phyloP scores from a whole-genome alignment of 345 rosid species.

The Gossypium raimondii region DNA sequence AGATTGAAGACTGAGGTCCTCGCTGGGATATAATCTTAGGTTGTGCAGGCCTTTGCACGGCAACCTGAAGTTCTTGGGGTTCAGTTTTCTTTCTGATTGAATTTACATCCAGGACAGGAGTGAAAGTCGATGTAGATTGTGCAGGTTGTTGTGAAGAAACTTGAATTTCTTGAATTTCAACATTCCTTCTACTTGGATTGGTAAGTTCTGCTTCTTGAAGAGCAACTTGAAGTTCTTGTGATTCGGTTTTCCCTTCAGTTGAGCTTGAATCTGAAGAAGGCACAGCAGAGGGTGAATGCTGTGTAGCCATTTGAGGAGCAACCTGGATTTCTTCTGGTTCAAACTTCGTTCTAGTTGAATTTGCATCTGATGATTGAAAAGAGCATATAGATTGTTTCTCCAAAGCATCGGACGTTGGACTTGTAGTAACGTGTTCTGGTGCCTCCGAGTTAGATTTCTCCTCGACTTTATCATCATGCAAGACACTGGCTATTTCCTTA shows the following conservation, averaged over 20 bases:
- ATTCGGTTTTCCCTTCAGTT: background rate
- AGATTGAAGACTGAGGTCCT: conserved; percentile 32
- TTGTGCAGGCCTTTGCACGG: conserved; percentile 45
- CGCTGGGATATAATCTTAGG: conserved; percentile 58
- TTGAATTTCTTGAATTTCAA: background rate
- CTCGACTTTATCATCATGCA: conserved; percentile 38
- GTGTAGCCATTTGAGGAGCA: background rate
- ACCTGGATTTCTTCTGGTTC: background rate
- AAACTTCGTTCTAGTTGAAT: background rate
- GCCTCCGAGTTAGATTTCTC: conserved; percentile 34
- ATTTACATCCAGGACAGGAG: conserved; percentile 34
- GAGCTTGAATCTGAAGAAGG: background rate
- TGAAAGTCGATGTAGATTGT: conserved; percentile 17
- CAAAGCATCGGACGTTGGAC: conserved; percentile 27
- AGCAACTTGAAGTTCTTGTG: conserved; percentile 7
- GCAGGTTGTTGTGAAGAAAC: background rate
- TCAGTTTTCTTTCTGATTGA: conserved; percentile 18
- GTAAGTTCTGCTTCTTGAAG: background rate
- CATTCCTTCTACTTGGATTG: background rate
- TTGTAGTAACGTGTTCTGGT: conserved; percentile 23
- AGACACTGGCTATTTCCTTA: conserved; percentile 31
- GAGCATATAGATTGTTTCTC: conserved; percentile 24
- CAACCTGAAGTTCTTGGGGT: conserved; percentile 42
- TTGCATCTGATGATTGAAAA: conserved; percentile 14
- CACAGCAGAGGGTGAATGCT: background rate